A percentile compares a stretch with the other conserved stretches of the same genome.
phyloP scores from a whole-genome alignment of 352 stramenopile genomes.

The Globisporangium paddicum region DNA sequence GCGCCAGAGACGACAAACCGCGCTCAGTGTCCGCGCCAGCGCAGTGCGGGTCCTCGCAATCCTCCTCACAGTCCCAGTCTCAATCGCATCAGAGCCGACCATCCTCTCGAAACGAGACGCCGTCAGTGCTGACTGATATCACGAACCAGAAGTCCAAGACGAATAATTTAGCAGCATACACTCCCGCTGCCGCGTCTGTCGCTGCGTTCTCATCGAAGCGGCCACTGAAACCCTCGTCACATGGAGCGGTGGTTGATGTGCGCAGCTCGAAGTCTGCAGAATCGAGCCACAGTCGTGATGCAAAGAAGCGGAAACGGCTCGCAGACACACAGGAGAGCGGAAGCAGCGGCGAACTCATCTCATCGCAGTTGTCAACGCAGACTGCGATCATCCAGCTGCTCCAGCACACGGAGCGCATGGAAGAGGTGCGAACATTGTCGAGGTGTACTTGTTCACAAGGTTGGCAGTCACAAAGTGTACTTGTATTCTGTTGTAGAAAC shows the following conservation, averaged over 20 bases:
- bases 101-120: slow-evolving; percentile 17
- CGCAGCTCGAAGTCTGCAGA: not conserved
- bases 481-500: slow-evolving; percentile 9
- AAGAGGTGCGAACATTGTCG: slow-evolving; percentile 1
- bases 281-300: slow-evolving; percentile 1
- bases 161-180: not conserved
- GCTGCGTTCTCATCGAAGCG: slow-evolving; percentile 6
- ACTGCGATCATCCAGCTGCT: slow-evolving; percentile 29
- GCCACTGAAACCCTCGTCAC: slow-evolving; percentile 2
- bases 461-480: not conserved
- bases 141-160: slow-evolving; percentile 39
- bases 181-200: not conserved
- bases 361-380: slow-evolving; percentile 15
- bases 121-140: slow-evolving; percentile 43
- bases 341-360: slow-evolving; percentile 4
- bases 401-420: slow-evolving; percentile 16
- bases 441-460: not conserved
- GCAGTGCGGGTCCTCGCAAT: slow-evolving; percentile 4
- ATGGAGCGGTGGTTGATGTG: slow-evolving; percentile 1
- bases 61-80: not conserved
- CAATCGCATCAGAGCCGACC: slow-evolving; percentile 4
- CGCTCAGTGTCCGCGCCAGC: slow-evolving; percentile 10
- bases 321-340: slow-evolving; percentile 4
- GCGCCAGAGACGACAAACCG: slow-evolving; percentile 9
- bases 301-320: slow-evolving; percentile 9